Base-by-base conservation (phyloP, 1,284 basidiomycete genomes). In the Rhodotorula sp. region DNA sequence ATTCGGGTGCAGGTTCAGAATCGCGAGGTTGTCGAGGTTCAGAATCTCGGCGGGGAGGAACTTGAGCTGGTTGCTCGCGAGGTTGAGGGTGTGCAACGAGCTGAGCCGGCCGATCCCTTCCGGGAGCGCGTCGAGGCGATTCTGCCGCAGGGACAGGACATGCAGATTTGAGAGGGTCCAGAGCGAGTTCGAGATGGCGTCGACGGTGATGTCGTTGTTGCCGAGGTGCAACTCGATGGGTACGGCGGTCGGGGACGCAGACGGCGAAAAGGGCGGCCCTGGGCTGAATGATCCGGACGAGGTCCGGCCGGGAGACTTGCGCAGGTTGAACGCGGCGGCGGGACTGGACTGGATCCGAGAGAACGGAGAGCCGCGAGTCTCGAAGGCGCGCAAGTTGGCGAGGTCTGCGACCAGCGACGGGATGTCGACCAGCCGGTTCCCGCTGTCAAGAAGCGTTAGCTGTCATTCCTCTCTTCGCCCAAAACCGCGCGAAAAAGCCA, bases 21-120 rank as follows among this genome's bases (percentile, higher is more conserved):
- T 57, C 6, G 64, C 30, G 46, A 75, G 71, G 26, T 70, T 64
- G 24, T 62, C 42, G 44, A 76, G 69, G 7, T 64, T 61, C 37
- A 76, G 70, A 46, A 76, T 70, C 46, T 77, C 76, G 26, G 76
- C 76, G 6, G 76, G 75, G 15, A 77, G 68, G 65, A 66, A 69
- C 20, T 63, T 30, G 46, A 77, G 68, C 46, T 65, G 62, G 68
- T 74, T 77, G 10, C 53, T 46, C 22, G 65, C 64, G 37, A 77
- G 56, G 14, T 65, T 69, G 45, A 77, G 74, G 7, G 70, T 64
- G 42, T 63, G 67, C 44, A 77, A 65, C 6, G 60, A 56, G 0
- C n/a, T 54, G 33, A 76, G 66, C 24, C 75, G 67, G 5, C 73
- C 73, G 46, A 77, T 68, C 5, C 71, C 66, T n/a, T 62, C 59